Evolutionary conservation across 257 asterid species (phyloP).

Genomic region (Solanum neorickii): DNA sequence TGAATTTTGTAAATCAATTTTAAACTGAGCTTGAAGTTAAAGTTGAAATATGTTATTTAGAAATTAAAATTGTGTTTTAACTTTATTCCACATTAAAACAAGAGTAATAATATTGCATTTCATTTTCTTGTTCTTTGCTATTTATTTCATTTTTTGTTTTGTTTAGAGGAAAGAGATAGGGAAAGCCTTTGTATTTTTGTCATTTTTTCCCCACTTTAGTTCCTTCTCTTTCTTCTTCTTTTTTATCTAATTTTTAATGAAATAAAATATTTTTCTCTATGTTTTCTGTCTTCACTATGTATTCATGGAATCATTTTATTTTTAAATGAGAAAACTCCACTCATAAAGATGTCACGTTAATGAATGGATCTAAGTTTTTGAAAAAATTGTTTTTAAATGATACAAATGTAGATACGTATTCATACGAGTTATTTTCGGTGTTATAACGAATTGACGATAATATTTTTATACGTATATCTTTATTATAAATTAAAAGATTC

Average conservation of each 20-base stretch:
- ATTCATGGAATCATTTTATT: neutral
- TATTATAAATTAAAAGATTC: neutral
- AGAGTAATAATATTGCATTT: neutral
- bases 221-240: neutral
- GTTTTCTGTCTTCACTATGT: neutral
- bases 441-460: neutral
- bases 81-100: neutral
- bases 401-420: neutral
- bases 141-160: neutral
- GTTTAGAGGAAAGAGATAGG: neutral
- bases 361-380: neutral
- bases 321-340: neutral
- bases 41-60: no score
- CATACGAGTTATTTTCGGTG: neutral
- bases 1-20: neutral
- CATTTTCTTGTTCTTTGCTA: neutral
- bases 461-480: neutral
- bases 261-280: neutral
- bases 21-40: no score
- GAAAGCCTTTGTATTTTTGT: neutral
- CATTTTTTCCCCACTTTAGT: neutral
- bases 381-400: neutral
- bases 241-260: neutral
- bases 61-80: neutral
- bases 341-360: neutral